Evolutionary conservation across 2,329 filamentous ascomycete species (phyloP), one percentile per base, ranked within the genome.

Genomic region (Colletotrichum tanaceti): DNA sequence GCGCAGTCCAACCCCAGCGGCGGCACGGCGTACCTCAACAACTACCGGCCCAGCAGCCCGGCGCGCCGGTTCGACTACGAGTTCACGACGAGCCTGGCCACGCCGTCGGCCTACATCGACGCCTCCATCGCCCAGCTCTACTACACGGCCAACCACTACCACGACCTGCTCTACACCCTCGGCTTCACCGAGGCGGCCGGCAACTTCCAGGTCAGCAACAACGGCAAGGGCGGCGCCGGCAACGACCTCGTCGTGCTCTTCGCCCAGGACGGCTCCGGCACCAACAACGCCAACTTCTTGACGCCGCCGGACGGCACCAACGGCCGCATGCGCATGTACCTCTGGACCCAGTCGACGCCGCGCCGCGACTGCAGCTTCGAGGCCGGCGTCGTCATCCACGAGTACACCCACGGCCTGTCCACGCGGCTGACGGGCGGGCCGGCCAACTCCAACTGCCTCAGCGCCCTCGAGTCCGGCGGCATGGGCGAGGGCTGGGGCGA

Each of bases 401-500:
- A 88, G 74, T 87, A 84, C 73, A 86, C 82, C 1, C 85, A 87
- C 76, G 84, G 83, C 32, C 66, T 89, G 10, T 87, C 86, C 16
- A 88, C 80, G 76, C 86, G 87, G 47, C 80, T 89, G 35, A 89
- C 87, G 0, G 87, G 87, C 58, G 87, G 87, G 1, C 86, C 87
- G 0, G 77, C 79, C 53, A 89, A 88, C 79, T 77, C 73, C 35
- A 79, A 75, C 57, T 88, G 86, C 71, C 78, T 88, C 18, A 73
- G 63, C 14, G 75, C 80, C 13, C 72, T 79, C n/a, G 85, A 88
- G 68, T 77, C 83, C 1, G 82, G 85, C 10, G 86, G 86, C 46
- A 87, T 88, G 86, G 86, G 85, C 41, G 86, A 88, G 65, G 86
- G 86, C 44, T 88, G 86, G 86, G 78, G 82, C 64, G 86, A 88